Conservation (phyloP, 331 rosid genomes). For the Rhamnella rubrinervis region DNA sequence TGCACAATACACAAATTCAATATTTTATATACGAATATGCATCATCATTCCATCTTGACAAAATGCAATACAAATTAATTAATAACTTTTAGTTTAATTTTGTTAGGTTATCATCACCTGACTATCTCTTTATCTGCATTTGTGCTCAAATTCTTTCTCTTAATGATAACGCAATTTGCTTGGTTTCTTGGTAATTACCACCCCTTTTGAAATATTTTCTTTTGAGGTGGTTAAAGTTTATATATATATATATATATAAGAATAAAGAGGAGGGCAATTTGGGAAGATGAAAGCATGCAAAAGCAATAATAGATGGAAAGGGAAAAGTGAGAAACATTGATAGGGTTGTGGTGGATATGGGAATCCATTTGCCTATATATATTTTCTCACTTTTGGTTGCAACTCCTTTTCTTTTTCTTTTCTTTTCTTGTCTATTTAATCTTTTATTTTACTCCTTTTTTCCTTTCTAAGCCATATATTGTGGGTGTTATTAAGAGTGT, state of each 20-base stretch:
- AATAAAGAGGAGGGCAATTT: conserved; percentile 26
- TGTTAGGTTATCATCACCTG: background rate
- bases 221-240: conserved; percentile 21
- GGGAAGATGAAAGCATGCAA: conserved; percentile 38
- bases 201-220: background rate
- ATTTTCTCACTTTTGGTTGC: conserved; percentile 39
- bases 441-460: background rate
- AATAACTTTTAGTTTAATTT: background rate
- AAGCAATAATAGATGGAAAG: conserved; percentile 46
- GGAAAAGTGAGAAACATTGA: conserved; percentile 11
- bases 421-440: conserved; percentile 2
- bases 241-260: conserved; percentile 3
- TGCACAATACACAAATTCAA: too few species aligned
- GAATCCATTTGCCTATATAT: conserved; percentile 54
- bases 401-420: conserved; percentile 18
- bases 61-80: background rate
- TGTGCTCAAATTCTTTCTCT: background rate
- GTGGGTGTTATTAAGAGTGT: conserved; percentile 13
- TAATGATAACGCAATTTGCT: background rate
- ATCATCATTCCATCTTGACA: background rate
- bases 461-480: background rate
- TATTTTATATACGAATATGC: too few species aligned
- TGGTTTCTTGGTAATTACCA: conserved; percentile 1
- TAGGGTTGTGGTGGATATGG: conserved; percentile 34
- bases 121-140: background rate